Base-by-base conservation (phyloP, 352 stramenopile genomes). In the Globisporangium iwayamae region DNA sequence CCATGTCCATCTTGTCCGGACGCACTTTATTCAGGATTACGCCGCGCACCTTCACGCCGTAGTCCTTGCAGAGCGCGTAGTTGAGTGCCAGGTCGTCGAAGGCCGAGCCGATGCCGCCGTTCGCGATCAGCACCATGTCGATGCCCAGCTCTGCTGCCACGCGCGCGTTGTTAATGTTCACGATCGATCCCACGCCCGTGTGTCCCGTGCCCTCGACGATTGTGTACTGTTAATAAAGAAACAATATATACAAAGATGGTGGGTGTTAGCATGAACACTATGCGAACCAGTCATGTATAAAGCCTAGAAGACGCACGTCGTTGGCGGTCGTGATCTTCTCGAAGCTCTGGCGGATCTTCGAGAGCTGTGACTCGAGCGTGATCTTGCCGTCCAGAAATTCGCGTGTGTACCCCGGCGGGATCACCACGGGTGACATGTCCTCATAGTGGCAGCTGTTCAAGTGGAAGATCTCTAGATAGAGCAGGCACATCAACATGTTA, bases 11-110 rank as follows among this genome's bases (percentile, higher is more conserved):
- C 67, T 94, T 91, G 56, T 91, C 74, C 34, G 70, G 65, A 1
- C 72, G 79, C 52, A 98, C 94, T 72, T 99, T 99, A 77, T 99
- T 99, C 34, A 99, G 81, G 62, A 99, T 93, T 28, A 99, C 94
- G 36, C 96, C 96, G 28, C 89, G 85, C 63, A 99, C 88, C 8
- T 77, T 83, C 6, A 99, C 96, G 74, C 89, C 85, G 72, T 98
- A 88, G n/a, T 96, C 69, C 66, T 96, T 74, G 73, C 95, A 98
- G 71, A 98, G 81, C 36, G 76, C 79, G 63, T 96, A 89, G 75
- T 98, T 99, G 36, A 99, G 79, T 56, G 93, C 87, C 63, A 98
- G 79, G 62, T 98, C 90, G 69, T 98, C 92, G 69, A 97, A 98
- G 2, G 92, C 86, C 41, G 83, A 97, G 50, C 95, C 96, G 38